These are phyloP conservation scores for Chalciporus sp. DNA, from an alignment of 1,284 basidiomycete species.

Conservation along the genomic window DNA sequence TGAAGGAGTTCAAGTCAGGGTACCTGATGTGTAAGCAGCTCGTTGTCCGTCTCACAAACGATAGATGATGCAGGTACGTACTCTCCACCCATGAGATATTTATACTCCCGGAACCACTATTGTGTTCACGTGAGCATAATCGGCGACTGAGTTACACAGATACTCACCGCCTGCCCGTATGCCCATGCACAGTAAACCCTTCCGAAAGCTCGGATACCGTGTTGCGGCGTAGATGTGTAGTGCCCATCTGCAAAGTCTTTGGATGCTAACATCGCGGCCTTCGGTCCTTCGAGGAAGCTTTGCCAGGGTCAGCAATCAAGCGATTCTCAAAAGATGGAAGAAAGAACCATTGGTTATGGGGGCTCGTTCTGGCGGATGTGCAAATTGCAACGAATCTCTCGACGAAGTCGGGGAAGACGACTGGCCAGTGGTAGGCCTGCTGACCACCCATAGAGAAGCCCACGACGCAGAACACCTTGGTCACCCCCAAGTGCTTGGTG, in stretches of 20 bases:
- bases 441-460: conserved; percentile 69
- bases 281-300: conserved; percentile 43
- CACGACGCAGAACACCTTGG: conserved; percentile 51
- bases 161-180: conserved; percentile 39
- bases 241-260: conserved; percentile 41
- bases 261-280: conserved; percentile 38
- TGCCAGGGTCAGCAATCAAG: conserved; percentile 1
- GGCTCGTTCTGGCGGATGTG: conserved; percentile 40
- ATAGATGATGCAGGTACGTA: conserved; percentile 16
- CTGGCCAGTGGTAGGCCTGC: conserved; percentile 42
- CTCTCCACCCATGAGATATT: conserved; percentile 35
- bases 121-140: neutral
- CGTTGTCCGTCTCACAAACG: neutral
- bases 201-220: conserved; percentile 39
- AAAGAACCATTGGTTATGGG: conserved; percentile 40
- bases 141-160: neutral
- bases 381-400: conserved; percentile 40
- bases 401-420: conserved; percentile 40
- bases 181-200: conserved; percentile 42
- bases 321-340: neutral
- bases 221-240: conserved; percentile 35
- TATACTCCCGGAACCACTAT: conserved; percentile 41
- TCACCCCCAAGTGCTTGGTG: conserved; percentile 49
- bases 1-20: conserved; percentile 34
- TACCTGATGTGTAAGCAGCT: conserved; percentile 22